Conservation (phyloP, 208 protist genomes). For the Phytomonas sp. region DNA sequence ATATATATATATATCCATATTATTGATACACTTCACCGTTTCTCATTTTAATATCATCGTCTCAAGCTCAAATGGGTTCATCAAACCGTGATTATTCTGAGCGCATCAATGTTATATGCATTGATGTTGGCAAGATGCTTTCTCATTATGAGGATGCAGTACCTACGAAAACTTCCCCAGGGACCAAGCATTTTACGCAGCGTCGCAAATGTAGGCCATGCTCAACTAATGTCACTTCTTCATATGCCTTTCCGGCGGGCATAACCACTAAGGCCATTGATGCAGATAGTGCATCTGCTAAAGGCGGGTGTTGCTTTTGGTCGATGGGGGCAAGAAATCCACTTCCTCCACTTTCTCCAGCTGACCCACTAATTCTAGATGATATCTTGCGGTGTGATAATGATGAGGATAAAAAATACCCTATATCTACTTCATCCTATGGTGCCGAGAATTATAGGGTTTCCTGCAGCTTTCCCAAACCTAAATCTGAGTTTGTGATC, state of each 20-base stretch:
- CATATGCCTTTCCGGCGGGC: neutral
- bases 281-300: neutral
- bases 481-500: neutral
- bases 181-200: neutral
- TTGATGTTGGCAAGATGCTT: neutral
- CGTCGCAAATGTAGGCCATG: neutral
- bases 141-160: neutral
- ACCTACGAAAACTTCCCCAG: neutral
- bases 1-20: slow-evolving; percentile 9
- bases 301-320: neutral
- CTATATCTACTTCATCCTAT: neutral
- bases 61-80: slow-evolving; percentile 11
- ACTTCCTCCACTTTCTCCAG: slow-evolving; percentile 10
- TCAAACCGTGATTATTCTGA: neutral
- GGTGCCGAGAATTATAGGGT: neutral
- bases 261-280: neutral
- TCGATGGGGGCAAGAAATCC: neutral
- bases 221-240: neutral
- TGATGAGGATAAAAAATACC: neutral
- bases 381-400: slow-evolving; percentile 4
- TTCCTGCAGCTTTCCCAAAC: neutral
- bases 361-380: slow-evolving; percentile 8
- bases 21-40: neutral
- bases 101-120: neutral
- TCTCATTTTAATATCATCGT: neutral